Base-by-base conservation (phyloP, 805 yeast genomes). In the Yamadazyma phyllophila region DNA sequence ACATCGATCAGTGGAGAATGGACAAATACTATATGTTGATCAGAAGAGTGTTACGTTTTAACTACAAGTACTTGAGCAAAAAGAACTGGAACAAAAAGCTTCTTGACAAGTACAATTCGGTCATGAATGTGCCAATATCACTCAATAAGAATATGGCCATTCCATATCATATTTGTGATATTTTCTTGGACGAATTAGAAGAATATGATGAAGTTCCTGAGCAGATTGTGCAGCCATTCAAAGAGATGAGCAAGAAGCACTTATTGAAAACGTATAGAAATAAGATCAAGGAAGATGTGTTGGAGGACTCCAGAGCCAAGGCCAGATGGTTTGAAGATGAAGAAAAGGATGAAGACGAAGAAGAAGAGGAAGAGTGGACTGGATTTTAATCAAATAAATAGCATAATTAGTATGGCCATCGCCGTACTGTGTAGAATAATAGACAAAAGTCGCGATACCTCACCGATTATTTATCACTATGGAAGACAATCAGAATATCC, bases 21-120 rank as follows among this genome's bases (percentile, higher is more conserved):
- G 97, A 94, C 66, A 94, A 94, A 67, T 94, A 77, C 65, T 80
- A 87, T 55, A 66, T 91, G 66, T 70, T 94, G 54, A 77, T 91
- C 51, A 82, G 99, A 73, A 76, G 90, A 58, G 85, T 82, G 7
- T 65, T 88, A 20, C 78, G 81, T 51, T 84, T 81, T 56, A 81
- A 78, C 54, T 71, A 94, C 54, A 73, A 70, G 53, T 77, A 82
- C 53, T 67, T 91, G 31, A 62, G 71, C 41, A 48, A 56, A 2
- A 73, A 78, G 45, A 61, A 74, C 2, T 90, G 92, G 89, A 73
- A 78, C 45, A 63, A 56, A 7, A 57, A 64, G 3, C 55, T 77
- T 37, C 71, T 88, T 1, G 66, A 62, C 0, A 55, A 56, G 12
- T 88, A 76, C 58, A 55, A 78, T 16, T 56, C 60, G 2, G 73